Evolutionary conservation across 2,329 filamentous ascomycete species (phyloP).

Genomic region (Rhynchosporium secalis): DNA sequence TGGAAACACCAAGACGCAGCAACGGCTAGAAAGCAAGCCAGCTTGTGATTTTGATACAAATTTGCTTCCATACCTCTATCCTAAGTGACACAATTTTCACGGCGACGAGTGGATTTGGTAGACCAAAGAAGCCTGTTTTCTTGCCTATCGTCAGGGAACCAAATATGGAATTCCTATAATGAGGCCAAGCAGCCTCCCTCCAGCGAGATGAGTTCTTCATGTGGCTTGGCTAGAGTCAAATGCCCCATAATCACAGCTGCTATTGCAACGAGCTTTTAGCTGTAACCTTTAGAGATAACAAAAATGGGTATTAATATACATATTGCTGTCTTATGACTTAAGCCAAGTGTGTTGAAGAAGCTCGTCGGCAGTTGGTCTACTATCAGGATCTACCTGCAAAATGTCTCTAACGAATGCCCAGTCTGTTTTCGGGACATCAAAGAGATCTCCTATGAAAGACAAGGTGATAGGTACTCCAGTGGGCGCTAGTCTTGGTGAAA

Average conservation of each 20-base stretch:
- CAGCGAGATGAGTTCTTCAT: no score
- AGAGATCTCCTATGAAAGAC: constrained; percentile 17
- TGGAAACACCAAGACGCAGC: neutral
- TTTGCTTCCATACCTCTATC: no score
- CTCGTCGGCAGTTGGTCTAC: constrained; percentile 17
- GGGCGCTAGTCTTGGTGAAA: constrained; percentile 20
- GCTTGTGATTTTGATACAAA: no score
- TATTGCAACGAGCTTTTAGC: neutral
- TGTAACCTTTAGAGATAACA: neutral
- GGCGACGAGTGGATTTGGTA: no score
- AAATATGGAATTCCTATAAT: no score
- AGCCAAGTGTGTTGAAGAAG: constrained; percentile 20
- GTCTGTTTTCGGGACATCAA: constrained; percentile 18
- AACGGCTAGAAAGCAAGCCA: no score
- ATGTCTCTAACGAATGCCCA: constrained; percentile 18
- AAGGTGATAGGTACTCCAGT: constrained; percentile 18
- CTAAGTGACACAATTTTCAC: no score
- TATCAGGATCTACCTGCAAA: constrained; percentile 22
- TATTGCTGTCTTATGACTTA: neutral
- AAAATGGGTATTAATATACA: neutral
- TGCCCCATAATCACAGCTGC: neutral
- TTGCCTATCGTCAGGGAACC: no score
- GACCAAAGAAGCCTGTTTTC: no score
- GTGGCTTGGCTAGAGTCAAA: no score
- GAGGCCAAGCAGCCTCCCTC: no score